phyloP scores from a whole-genome alignment of 106 monocot species.

The Vanilla planifolia region DNA sequence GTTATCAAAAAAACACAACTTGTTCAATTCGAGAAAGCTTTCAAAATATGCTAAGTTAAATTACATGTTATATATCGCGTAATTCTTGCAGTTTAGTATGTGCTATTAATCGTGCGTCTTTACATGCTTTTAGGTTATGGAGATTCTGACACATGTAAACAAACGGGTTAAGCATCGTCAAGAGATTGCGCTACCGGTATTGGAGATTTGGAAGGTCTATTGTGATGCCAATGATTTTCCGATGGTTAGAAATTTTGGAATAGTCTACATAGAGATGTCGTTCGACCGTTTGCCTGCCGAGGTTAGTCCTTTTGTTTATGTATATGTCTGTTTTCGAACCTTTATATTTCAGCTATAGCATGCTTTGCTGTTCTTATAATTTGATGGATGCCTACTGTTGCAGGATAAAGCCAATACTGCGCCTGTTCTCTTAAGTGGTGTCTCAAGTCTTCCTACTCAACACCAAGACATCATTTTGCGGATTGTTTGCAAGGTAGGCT shows the following conservation, averaged over 20 bases:
- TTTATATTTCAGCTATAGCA: not conserved
- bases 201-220: constrained; percentile 81
- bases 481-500: constrained; percentile 60
- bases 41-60: too few species aligned
- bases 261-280: constrained; percentile 94
- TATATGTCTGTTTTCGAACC: not conserved
- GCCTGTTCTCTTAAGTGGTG: constrained; percentile 56
- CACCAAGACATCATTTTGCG: constrained; percentile 93
- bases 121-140: constrained; percentile 55
- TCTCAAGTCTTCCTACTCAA: constrained; percentile 49
- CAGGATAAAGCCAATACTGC: constrained; percentile 71
- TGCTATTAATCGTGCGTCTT: too few species aligned
- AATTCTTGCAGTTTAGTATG: too few species aligned
- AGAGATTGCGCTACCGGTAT: constrained; percentile 68
- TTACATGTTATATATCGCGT: too few species aligned
- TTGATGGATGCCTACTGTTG: constrained; percentile 1
- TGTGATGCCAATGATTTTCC: constrained; percentile 34
- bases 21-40: too few species aligned
- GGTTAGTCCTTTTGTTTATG: constrained; percentile 28
- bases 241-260: constrained; percentile 89
- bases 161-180: constrained; percentile 79
- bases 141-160: constrained; percentile 87
- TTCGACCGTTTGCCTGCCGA: constrained; percentile 69
- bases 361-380: not conserved
- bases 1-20: too few species aligned